Percentiles rank a stretch among this genome's conserved stretches.
These are phyloP conservation scores for Penicillium fuscoglaucum DNA, from an alignment of 2,329 filamentous ascomycete genomes.

Conservation along the genomic window DNA sequence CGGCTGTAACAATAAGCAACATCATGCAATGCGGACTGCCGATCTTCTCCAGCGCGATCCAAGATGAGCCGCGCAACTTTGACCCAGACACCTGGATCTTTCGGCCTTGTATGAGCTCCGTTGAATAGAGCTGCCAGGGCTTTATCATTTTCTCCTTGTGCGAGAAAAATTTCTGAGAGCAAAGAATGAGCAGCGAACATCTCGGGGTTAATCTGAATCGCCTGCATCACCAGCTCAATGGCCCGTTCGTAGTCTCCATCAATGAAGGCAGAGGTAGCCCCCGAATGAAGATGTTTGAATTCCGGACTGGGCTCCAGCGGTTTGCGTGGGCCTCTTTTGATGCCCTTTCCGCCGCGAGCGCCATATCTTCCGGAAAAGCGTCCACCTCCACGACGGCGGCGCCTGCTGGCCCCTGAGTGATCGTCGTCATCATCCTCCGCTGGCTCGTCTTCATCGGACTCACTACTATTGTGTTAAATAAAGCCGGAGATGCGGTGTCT, in stretches of 20 bases:
- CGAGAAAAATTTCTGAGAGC: constrained; percentile 59
- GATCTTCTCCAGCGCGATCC: constrained; percentile 49
- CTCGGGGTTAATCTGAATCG: constrained; percentile 60
- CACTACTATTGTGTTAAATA: constrained; percentile 22
- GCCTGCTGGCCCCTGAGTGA: constrained; percentile 26
- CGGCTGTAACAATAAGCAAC: constrained; percentile 56
- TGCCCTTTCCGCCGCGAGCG: constrained; percentile 46
- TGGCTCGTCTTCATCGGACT: constrained; percentile 25
- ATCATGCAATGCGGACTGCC: constrained; percentile 46
- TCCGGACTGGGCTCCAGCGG: constrained; percentile 50
- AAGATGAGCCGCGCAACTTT: constrained; percentile 57
- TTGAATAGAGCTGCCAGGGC: constrained; percentile 58
- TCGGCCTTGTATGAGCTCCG: constrained; percentile 58
- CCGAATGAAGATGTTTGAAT: constrained; percentile 50
- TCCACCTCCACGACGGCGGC: constrained; percentile 34
- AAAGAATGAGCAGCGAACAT: constrained; percentile 63
- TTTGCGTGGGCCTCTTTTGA: constrained; percentile 49
- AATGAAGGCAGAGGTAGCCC: constrained; percentile 52
- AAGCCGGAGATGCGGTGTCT: not conserved
- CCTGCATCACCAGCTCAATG: constrained; percentile 46
- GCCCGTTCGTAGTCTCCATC: constrained; percentile 49
- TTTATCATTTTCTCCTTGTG: constrained; percentile 57
- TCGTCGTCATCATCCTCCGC: constrained; percentile 30
- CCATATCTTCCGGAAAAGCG: constrained; percentile 40
- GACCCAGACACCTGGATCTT: constrained; percentile 58